Evolutionary conservation across 805 yeast genomes (phyloP).

Genomic region (Ogataea dorogensis): DNA sequence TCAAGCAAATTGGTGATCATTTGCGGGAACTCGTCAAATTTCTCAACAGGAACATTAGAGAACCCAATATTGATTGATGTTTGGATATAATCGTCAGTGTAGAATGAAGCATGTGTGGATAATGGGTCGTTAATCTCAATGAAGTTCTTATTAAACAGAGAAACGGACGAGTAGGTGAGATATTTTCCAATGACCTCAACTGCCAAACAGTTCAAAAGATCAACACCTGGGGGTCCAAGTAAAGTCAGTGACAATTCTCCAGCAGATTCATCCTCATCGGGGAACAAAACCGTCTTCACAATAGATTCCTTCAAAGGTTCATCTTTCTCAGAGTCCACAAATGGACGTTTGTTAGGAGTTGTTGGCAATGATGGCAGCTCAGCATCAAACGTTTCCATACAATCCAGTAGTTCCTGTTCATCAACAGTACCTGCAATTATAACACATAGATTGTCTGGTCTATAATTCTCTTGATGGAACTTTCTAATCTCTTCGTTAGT

Average conservation of each 20-base stretch:
- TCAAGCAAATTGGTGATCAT: conserved; percentile 50
- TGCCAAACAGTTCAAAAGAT: conserved; percentile 59
- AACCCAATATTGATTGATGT: conserved; percentile 58
- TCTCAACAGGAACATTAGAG: conserved; percentile 74
- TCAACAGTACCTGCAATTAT: conserved; percentile 86
- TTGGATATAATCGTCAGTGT: conserved; percentile 70
- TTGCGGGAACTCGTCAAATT: conserved; percentile 51
- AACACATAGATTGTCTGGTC: conserved; percentile 81
- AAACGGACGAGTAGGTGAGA: conserved; percentile 72
- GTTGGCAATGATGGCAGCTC: conserved; percentile 46
- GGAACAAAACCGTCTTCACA: conserved; percentile 64
- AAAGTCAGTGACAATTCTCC: conserved; percentile 75
- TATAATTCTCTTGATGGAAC: conserved; percentile 70
- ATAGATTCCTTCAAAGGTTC: conserved; percentile 38
- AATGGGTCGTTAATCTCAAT: conserved; percentile 82
- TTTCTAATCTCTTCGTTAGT: conserved; percentile 70
- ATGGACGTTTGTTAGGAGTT: conserved; percentile 59
- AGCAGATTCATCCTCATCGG: conserved; percentile 83
- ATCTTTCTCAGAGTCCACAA: conserved; percentile 64
- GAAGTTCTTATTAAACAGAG: conserved; percentile 66
- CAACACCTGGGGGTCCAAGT: conserved; percentile 71
- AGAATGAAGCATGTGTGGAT: conserved; percentile 67
- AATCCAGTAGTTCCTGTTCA: conserved; percentile 61
- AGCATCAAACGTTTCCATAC: conserved; percentile 61
- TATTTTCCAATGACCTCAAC: conserved; percentile 69